A percentile compares a stretch with the other conserved stretches of the same genome.
phyloP scores from a whole-genome alignment of 371 early-diverging fungal genomes.

The Dinochytrium kinnereticum region DNA sequence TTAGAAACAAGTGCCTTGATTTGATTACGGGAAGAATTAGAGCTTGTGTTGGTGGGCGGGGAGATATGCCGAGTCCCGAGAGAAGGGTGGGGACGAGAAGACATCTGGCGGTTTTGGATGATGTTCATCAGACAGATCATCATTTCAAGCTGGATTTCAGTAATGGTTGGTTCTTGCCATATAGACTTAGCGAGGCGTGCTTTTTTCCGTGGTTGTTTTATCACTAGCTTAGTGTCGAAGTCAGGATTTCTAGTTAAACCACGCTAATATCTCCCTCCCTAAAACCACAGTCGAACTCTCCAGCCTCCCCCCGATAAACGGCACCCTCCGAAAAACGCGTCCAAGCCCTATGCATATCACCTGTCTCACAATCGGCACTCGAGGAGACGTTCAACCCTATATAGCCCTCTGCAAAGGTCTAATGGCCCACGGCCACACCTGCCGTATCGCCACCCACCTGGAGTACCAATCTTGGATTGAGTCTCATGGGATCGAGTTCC shows the following conservation, averaged over 20 bases:
- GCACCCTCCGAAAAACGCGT: neutral
- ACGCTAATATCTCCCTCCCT: too few species aligned
- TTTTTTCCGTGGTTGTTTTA: too few species aligned
- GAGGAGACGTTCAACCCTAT: constrained; percentile 88
- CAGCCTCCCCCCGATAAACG: neutral
- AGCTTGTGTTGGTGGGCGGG: too few species aligned
- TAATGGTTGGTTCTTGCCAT: neutral
- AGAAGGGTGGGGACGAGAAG: neutral
- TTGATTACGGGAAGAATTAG: too few species aligned
- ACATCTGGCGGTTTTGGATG: constrained; percentile 7
- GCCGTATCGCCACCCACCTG: constrained; percentile 77
- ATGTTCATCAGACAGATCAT: constrained; percentile 1
- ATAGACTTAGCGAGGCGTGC: too few species aligned
- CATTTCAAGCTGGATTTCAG: neutral
- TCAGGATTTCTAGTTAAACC: too few species aligned
- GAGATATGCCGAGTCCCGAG: too few species aligned
- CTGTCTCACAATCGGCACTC: constrained; percentile 81
- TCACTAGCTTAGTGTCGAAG: too few species aligned
- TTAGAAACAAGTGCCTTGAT: constrained; percentile 34
- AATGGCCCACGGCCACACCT: constrained; percentile 72
- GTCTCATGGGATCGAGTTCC: constrained; percentile 76
- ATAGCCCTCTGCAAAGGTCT: constrained; percentile 81
- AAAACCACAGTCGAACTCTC: neutral
- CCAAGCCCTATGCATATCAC: constrained; percentile 72
- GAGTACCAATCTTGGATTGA: constrained; percentile 81